Conservation (phyloP, 495 filamentous ascomycete genomes). For the Tirmania nivea region DNA sequence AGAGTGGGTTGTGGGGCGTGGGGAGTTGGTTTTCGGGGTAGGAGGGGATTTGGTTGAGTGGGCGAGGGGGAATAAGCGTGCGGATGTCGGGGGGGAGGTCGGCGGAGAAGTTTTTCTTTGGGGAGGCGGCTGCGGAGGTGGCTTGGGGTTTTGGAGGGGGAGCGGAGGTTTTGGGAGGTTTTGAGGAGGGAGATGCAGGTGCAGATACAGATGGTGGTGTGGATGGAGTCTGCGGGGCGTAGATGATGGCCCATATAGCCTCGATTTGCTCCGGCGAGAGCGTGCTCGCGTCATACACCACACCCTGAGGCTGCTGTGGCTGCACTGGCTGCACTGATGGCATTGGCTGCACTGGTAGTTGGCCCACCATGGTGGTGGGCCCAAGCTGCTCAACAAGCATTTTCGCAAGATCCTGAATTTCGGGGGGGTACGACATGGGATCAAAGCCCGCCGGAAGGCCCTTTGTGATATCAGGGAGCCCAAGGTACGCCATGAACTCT, state of each 20-base stretch:
- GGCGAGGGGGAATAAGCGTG: not conserved
- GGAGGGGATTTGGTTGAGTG: not conserved
- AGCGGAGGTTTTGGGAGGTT: not conserved
- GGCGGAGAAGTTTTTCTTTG: not conserved
- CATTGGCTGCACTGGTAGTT: too few species aligned
- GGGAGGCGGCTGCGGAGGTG: not conserved
- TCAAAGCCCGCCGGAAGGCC: too few species aligned
- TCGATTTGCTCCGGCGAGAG: not conserved
- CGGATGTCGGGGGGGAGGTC: not conserved
- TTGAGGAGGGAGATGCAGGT: not conserved
- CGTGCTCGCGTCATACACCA: not conserved
- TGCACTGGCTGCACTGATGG: too few species aligned
- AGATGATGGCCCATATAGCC: not conserved
- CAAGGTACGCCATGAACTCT: too few species aligned
- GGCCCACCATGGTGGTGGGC: too few species aligned
- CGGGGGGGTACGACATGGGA: too few species aligned
- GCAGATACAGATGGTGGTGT: not conserved
- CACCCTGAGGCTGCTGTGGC: too few species aligned
- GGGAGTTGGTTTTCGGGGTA: not conserved
- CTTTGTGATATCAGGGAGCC: too few species aligned
- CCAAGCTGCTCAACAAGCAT: too few species aligned
- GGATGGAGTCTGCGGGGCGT: not conserved
- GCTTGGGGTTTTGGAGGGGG: not conserved
- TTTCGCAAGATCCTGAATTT: too few species aligned
- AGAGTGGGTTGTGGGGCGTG: not conserved